phyloP scores from a whole-genome alignment of 768 basidiomycete genomes.

The Boletus reticuloceps region DNA sequence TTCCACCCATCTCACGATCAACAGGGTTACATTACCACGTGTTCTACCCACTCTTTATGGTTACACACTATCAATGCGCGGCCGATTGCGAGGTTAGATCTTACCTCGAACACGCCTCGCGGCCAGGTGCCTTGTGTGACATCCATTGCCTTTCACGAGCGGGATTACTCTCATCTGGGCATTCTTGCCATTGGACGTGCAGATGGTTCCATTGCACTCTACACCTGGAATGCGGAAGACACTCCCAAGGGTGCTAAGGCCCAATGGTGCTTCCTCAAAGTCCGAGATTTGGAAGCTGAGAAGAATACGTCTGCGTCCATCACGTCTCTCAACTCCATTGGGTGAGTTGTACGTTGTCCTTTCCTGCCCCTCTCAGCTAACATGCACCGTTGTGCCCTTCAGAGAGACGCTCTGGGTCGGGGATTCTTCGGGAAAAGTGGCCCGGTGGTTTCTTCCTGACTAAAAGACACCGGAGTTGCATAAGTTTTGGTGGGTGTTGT shows the following conservation, averaged over 20 bases:
- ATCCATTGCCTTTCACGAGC: conserved; percentile 82
- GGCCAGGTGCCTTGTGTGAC: conserved; percentile 54
- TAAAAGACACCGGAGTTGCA: conserved; percentile 3
- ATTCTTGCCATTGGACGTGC: conserved; percentile 78
- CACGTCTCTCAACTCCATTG: conserved; percentile 79
- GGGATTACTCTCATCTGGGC: conserved; percentile 78
- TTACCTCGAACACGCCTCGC: conserved; percentile 44
- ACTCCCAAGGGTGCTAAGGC: conserved; percentile 66
- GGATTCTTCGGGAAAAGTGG: conserved; percentile 22
- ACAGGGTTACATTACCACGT: conserved; percentile 87
- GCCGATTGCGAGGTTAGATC: conserved; percentile 68
- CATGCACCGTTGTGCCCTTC: not conserved
- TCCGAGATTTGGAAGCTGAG: conserved; percentile 65
- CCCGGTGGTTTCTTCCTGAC: conserved; percentile 23
- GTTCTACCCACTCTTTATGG: conserved; percentile 66
- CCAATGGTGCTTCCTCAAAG: conserved; percentile 69
- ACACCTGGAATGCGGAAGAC: conserved; percentile 81
- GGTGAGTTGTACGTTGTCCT: conserved; percentile 42
- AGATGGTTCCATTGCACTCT: conserved; percentile 74
- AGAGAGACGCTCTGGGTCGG: conserved; percentile 29
- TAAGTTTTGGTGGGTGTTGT: not conserved
- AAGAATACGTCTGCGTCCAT: conserved; percentile 42
- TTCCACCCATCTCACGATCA: not conserved
- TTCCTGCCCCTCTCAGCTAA: not conserved
- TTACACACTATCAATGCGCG: conserved; percentile 87